These are phyloP conservation scores for Ambrosia artemisiifolia DNA, from an alignment of 129 eudicot species.

Conservation along the genomic window DNA sequence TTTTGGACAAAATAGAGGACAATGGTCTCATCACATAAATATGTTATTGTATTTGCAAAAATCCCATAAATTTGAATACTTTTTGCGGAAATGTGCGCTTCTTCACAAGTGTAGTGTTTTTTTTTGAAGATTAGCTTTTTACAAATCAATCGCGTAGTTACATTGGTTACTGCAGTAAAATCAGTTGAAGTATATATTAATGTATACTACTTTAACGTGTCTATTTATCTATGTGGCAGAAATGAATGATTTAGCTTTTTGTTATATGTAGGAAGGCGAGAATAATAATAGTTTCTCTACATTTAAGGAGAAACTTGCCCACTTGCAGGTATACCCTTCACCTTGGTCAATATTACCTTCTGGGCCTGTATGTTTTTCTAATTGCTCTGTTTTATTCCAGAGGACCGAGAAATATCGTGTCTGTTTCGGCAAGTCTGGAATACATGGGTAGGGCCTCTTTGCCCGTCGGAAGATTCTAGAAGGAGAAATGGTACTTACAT, in stretches of 20 bases:
- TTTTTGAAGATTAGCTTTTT: background rate
- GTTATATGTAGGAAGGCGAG: conserved; percentile 40
- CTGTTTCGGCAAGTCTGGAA: conserved; percentile 87
- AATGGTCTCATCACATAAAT: too few species aligned
- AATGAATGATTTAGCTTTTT: conserved; percentile 3
- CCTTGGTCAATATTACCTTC: background rate
- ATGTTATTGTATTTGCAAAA: background rate
- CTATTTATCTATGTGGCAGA: background rate
- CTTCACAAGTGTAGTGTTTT: background rate
- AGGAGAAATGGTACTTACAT: conserved; percentile 75
- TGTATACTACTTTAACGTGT: background rate
- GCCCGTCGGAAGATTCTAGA: conserved; percentile 76
- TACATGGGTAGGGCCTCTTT: conserved; percentile 98
- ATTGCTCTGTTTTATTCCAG: conserved; percentile 38
- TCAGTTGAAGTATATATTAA: background rate
- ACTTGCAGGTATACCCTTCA: conserved; percentile 49
- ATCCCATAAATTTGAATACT: background rate
- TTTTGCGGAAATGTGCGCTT: background rate
- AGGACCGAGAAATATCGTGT: conserved; percentile 60
- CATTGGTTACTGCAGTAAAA: background rate
- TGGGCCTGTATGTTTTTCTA: conserved; percentile 5
- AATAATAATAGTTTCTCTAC: conserved; percentile 44
- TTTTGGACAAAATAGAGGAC: too few species aligned
- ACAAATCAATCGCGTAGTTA: background rate
- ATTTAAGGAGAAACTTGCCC: conserved; percentile 52